Percentiles rank a stretch among this genome's conserved stretches.
phyloP scores from a whole-genome alignment of 306 rosid species.

The Notholithocarpus densiflorus region DNA sequence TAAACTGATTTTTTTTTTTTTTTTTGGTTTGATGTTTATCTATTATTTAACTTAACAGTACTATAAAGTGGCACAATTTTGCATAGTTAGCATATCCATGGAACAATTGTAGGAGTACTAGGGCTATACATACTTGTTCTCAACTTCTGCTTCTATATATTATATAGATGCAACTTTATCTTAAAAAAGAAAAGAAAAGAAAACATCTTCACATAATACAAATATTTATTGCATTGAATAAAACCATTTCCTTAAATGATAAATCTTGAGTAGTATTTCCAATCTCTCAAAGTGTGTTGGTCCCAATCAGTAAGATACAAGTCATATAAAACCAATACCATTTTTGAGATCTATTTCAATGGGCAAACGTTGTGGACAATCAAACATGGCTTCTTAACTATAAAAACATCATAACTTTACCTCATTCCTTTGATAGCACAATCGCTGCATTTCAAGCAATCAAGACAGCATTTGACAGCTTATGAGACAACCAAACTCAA shows the following conservation, averaged over 20 bases:
- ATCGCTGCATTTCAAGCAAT: constrained; percentile 1
- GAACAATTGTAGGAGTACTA: no score
- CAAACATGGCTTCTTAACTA: neutral
- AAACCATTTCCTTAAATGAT: neutral
- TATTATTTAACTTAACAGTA: no score
- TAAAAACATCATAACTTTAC: neutral
- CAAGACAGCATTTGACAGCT: neutral
- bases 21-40: no score
- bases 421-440: neutral
- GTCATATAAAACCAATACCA: neutral
- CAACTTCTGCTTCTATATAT: no score
- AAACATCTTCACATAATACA: neutral
- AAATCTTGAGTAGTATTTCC: neutral
- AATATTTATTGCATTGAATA: neutral
- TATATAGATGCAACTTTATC: no score
- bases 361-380: neutral
- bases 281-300: neutral
- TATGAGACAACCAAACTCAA: neutral
- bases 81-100: no score
- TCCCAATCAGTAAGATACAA: neutral
- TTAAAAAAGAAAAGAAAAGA: no score
- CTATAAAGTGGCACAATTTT: no score
- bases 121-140: no score
- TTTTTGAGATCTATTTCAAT: neutral
- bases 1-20: no score